Evolutionary conservation across 306 rosid genomes (phyloP).

Genomic region (Pyrus bretschneideri): DNA sequence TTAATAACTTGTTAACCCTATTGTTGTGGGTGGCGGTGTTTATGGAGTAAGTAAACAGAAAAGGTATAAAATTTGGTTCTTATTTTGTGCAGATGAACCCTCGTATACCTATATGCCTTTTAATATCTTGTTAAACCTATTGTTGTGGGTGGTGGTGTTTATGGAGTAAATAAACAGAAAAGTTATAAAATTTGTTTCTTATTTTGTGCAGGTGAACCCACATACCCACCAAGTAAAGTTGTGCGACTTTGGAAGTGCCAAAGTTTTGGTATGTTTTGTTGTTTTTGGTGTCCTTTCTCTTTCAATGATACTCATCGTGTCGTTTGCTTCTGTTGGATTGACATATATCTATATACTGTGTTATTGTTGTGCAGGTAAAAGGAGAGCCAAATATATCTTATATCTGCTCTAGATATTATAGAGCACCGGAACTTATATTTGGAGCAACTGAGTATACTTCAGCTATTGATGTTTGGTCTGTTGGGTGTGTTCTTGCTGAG

Average conservation of each 20-base stretch:
- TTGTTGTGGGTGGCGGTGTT: not conserved
- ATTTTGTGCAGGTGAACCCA: conserved; percentile 75
- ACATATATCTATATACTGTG: conserved; percentile 1
- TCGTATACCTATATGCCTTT: not conserved
- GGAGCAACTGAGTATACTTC: conserved; percentile 96
- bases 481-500: conserved; percentile 96
- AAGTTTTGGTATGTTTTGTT: conserved; percentile 69
- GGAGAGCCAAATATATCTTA: conserved; percentile 97
- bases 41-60: not conserved
- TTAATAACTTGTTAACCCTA: not conserved
- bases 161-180: not conserved
- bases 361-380: conserved; percentile 56
- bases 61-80: too few species aligned
- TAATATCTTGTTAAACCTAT: not conserved
- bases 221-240: conserved; percentile 95
- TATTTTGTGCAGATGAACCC: not conserved
- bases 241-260: conserved; percentile 97
- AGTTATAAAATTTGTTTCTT: conserved; percentile 5
- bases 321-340: not conserved
- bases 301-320: conserved; percentile 4
- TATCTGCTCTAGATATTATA: conserved; percentile 88
- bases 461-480: conserved; percentile 96
- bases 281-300: not conserved
- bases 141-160: not conserved
- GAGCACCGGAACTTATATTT: conserved; percentile 98